Conservation (phyloP, 2,329 filamentous ascomycete species). For the Cadophora sp. region DNA sequence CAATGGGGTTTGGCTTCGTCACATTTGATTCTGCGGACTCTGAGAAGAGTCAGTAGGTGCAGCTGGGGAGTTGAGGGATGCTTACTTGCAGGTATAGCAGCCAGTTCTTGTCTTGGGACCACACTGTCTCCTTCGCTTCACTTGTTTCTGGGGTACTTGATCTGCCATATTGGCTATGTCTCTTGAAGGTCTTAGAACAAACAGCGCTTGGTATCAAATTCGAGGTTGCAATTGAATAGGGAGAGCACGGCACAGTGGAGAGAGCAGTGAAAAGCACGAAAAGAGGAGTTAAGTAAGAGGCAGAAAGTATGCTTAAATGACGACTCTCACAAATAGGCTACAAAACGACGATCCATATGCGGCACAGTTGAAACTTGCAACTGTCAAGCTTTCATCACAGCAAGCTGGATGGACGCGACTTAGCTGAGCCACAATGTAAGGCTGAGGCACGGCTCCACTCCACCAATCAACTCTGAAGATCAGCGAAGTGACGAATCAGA, state of each 20-base stretch:
- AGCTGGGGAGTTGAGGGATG: background rate
- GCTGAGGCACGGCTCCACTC: background rate
- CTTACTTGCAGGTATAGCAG: constrained; percentile 40
- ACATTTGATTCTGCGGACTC: constrained; percentile 39
- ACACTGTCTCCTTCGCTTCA: constrained; percentile 26
- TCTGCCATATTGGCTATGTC: background rate
- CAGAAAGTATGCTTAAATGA: background rate
- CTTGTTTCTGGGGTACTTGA: background rate
- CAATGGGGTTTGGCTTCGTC: constrained; percentile 39
- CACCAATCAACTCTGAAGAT: background rate
- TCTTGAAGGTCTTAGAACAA: background rate
- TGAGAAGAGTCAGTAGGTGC: constrained; percentile 22
- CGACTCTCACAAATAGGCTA: background rate
- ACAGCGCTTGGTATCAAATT: background rate
- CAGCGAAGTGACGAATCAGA: constrained; percentile 4
- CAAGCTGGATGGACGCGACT: background rate
- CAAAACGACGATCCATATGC: background rate
- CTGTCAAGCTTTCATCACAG: background rate
- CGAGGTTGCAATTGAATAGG: background rate
- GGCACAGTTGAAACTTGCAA: constrained; percentile 5
- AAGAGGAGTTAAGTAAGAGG: background rate
- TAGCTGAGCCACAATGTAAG: background rate
- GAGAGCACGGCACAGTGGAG: background rate
- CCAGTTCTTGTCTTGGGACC: constrained; percentile 35
- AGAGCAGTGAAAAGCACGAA: background rate